These are phyloP conservation scores for Ceratobasidium sp. DNA, from an alignment of 1,284 basidiomycete species.

Conservation along the genomic window DNA sequence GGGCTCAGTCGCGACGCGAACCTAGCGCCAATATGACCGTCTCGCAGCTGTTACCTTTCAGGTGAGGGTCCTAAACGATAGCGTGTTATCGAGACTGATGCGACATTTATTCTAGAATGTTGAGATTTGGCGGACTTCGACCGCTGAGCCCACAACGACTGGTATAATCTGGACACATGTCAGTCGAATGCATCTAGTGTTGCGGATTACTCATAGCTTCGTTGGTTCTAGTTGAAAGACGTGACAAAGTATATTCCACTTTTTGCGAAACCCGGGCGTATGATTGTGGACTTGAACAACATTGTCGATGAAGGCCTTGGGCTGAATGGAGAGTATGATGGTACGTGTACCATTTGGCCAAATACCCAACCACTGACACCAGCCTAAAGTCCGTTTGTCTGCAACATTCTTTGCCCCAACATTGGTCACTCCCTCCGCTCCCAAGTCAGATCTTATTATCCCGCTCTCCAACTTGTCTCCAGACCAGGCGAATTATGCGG, in stretches of 20 bases:
- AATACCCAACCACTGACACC: not conserved
- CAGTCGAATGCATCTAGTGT: constrained; percentile 11
- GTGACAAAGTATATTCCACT: constrained; percentile 76
- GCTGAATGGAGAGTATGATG: constrained; percentile 74
- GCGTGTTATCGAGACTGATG: not conserved
- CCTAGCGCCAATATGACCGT: constrained; percentile 74
- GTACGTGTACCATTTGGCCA: constrained; percentile 56
- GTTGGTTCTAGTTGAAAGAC: constrained; percentile 62
- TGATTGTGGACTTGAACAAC: constrained; percentile 79
- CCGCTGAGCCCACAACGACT: constrained; percentile 73
- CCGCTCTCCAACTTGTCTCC: constrained; percentile 73
- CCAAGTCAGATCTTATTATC: constrained; percentile 70
- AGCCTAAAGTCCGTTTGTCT: constrained; percentile 66
- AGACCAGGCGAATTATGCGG: constrained; percentile 71
- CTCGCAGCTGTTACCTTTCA: constrained; percentile 78
- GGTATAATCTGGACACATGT: constrained; percentile 83
- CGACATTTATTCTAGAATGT: constrained; percentile 14
- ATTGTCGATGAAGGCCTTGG: constrained; percentile 61
- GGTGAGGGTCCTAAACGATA: not conserved
- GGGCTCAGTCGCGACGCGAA: not conserved
- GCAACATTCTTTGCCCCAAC: constrained; percentile 77
- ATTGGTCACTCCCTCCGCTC: constrained; percentile 64
- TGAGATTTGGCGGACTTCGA: constrained; percentile 79
- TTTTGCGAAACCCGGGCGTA: constrained; percentile 71
- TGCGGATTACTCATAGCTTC: not conserved